Percentiles rank a stretch among this genome's conserved stretches.
Evolutionary conservation across 2,329 filamentous ascomycete species (phyloP).

Genomic region (Colletotrichum eremochloae): DNA sequence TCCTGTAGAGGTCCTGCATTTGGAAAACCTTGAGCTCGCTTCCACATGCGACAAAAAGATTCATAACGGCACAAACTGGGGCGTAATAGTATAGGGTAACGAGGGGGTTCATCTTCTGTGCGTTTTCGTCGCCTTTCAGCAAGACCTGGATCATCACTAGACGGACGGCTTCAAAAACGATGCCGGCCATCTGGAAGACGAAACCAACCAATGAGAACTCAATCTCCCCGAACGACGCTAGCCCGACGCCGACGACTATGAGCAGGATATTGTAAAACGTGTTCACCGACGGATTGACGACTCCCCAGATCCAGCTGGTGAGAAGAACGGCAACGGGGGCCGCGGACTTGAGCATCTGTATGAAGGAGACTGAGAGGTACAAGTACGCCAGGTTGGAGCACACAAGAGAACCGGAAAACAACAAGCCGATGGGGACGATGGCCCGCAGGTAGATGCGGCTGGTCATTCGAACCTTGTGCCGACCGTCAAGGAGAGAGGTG

Average conservation of each 20-base stretch:
- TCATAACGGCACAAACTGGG: background rate
- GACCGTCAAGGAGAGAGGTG: background rate
- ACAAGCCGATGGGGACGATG: background rate
- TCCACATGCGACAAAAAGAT: background rate
- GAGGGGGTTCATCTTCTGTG: background rate
- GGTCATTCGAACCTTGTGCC: background rate
- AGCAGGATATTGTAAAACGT: background rate
- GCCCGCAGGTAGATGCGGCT: background rate
- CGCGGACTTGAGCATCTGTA: background rate
- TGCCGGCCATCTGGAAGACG: background rate
- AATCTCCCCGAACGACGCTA: background rate
- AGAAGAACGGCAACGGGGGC: background rate
- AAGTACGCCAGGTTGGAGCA: background rate
- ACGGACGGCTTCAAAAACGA: background rate
- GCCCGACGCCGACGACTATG: background rate
- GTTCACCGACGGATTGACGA: background rate
- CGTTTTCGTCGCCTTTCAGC: background rate
- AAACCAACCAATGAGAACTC: background rate
- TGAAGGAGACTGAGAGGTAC: background rate
- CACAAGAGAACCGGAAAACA: background rate
- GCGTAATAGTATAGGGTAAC: background rate
- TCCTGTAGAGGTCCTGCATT: background rate
- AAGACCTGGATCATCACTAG: background rate
- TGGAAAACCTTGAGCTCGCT: background rate
- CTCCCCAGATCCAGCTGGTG: background rate